phyloP scores from a whole-genome alignment of 495 filamentous ascomycete species.

The Hypoxylon subgilvum region DNA sequence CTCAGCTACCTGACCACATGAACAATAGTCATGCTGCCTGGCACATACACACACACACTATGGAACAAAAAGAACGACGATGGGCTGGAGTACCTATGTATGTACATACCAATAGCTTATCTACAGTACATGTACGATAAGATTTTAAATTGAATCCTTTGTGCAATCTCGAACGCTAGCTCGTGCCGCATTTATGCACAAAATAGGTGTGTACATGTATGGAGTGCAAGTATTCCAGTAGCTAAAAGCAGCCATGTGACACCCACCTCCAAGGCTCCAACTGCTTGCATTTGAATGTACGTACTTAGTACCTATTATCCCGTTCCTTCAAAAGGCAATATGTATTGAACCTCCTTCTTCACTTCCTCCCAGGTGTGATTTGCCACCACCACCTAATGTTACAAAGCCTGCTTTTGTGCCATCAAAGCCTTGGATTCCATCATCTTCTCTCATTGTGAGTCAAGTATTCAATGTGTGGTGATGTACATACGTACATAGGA shows the following conservation, averaged over 20 bases:
- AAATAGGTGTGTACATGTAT: too few relatives aligned
- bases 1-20: not conserved
- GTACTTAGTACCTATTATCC: conserved; percentile 6
- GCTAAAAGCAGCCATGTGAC: conserved; percentile 34
- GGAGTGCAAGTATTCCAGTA: conserved; percentile 10
- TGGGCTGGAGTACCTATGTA: not conserved
- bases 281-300: too few relatives aligned
- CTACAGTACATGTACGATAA: not conserved
- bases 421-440: not conserved
- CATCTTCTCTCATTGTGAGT: conserved; percentile 7
- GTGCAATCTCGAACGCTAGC: conserved; percentile 1
- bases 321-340: conserved; percentile 6
- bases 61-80: not conserved
- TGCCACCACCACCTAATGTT: conserved; percentile 22
- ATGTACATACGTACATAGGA: too few relatives aligned
- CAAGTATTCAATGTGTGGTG: not conserved
- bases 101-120: too few relatives aligned
- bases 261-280: conserved; percentile 4
- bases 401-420: not conserved
- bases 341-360: too few relatives aligned
- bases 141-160: too few relatives aligned
- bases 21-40: not conserved
- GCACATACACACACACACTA: not conserved
- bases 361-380: conserved; percentile 12
- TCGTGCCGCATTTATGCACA: conserved; percentile 20